Evolutionary conservation across 176 grass and related monocot species (phyloP), one percentile per base, ranked within the genome.

Genomic region (Aegilops umbellulata): DNA sequence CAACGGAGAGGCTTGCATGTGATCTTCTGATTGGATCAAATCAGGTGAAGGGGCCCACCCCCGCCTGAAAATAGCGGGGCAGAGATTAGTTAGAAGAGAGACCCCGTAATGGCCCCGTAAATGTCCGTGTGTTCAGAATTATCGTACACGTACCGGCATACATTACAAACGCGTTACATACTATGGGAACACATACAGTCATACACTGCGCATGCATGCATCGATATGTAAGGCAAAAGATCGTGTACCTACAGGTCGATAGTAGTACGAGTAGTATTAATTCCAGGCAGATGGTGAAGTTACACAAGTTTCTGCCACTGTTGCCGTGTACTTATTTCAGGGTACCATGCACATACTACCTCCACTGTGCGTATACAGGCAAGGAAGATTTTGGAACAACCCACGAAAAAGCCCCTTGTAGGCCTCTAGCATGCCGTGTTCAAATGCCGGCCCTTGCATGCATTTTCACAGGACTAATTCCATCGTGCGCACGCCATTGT

Each of bases 271-370:
- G 41, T 42, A 42, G 41, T 42, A 74, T 74, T 46, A 74, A 74
- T 46, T 74, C 38, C 60, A 24, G 55, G 35, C 81, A 72, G 41
- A 55, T 29, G 57, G 80, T 17, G 58, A 38, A 81, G 62, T 73
- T 71, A 71, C 69, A 42, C 41, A 75, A 29, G 27, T 38, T 66
- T 16, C 20, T 36, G 80, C 63, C n/a, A 70, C 65, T 82, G 57
- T 74, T 53, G 30, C 23, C 58, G 14, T 46, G 69, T 67, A 82
- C 69, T 76, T 82, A 53, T 29, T 76, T 69, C 46, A 69, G 42
- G 31, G 76, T 79, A 46, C 23, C 42, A 75, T 49, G 72, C n/a
- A 29, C 29, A 42, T 75, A 29, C 41, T 2, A 19, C 72, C 3
- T 15, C 24, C 24, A 75, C 14, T 74, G 71, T 74, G 72, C 72